Evolutionary conservation across 2,329 filamentous ascomycete species (phyloP), one percentile per base, ranked within the genome.

Genomic region (Penicillium sp.): DNA sequence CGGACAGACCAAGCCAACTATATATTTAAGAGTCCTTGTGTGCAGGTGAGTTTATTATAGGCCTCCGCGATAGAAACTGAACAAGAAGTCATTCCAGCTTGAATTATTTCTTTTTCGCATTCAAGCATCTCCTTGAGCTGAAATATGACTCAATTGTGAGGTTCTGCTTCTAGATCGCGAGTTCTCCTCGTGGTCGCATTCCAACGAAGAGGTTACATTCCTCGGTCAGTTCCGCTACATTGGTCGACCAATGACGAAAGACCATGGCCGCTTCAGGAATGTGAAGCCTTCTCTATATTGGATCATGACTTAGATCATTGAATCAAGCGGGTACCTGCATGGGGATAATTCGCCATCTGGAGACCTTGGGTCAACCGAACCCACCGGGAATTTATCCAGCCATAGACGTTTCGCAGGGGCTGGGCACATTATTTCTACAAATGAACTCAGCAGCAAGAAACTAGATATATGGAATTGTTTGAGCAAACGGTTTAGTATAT

Each of bases 141-240:
- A 18, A 36, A 26, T 22, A 32, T 31, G 13, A 23, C 20, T 31
- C 36, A 32, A 38, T 29, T 8, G 4, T 13, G n/a, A 47, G 9
- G 20, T 10, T 11, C 2, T 26, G 10, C 3, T 32, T 23, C 27
- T 32, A 48, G 44, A 50, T 29, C 22, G 7, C 20, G 16, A 36
- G 14, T 13, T 42, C 20, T 39, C 24, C 24, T 18, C 20, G 22
- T 41, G 28, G 44, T 49, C 39, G 29, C 51, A 55, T 55, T 55
- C 44, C 49, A 43, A 20, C 13, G 24, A 40, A 38, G 34, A 27
- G 42, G 52, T 55, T 51, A 36, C 52, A 56, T 56, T 56, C 54
- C 27, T 51, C 28, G 45, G 44, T 40, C 32, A 23, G 34, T 32
- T 13, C 13, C 10, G 8, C 46, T 46, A 36, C 31, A 45, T 51